Conservation (phyloP, 1,284 basidiomycete genomes). For the Heliocybe sulcata region DNA sequence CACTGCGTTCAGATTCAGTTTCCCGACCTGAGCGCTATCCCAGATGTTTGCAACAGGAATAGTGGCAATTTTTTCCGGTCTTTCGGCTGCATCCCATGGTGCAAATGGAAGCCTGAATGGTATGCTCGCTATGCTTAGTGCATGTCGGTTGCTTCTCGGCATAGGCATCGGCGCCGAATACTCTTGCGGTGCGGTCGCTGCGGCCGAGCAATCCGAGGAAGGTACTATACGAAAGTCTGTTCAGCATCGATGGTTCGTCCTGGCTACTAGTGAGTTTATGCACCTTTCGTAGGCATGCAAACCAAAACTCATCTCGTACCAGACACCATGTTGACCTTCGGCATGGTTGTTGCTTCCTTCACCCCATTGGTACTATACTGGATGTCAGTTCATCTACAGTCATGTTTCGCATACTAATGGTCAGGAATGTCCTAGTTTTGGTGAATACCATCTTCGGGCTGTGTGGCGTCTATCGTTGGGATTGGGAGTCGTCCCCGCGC, state of each 20-base stretch:
- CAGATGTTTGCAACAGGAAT: conserved; percentile 75
- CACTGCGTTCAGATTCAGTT: background rate
- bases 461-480: conserved; percentile 89
- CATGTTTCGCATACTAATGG: background rate
- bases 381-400: conserved; percentile 50
- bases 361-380: conserved; percentile 81
- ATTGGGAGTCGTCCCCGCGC: conserved; percentile 78
- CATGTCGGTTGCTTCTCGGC: conserved; percentile 60
- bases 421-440: conserved; percentile 43
- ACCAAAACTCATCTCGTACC: conserved; percentile 9
- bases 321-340: conserved; percentile 87
- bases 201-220: conserved; percentile 87
- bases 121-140: conserved; percentile 73
- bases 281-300: conserved; percentile 6
- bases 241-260: conserved; percentile 82
- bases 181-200: conserved; percentile 85
- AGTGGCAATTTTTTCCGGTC: conserved; percentile 74
- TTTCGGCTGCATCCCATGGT: conserved; percentile 82
- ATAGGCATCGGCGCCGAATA: conserved; percentile 88
- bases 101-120: conserved; percentile 68
- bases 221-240: conserved; percentile 67
- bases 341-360: conserved; percentile 80
- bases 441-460: conserved; percentile 71
- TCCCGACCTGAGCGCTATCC: background rate
- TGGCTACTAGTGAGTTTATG: conserved; percentile 65